Evolutionary conservation across 345 rosid genomes (phyloP).

Genomic region (Populus nigra): DNA sequence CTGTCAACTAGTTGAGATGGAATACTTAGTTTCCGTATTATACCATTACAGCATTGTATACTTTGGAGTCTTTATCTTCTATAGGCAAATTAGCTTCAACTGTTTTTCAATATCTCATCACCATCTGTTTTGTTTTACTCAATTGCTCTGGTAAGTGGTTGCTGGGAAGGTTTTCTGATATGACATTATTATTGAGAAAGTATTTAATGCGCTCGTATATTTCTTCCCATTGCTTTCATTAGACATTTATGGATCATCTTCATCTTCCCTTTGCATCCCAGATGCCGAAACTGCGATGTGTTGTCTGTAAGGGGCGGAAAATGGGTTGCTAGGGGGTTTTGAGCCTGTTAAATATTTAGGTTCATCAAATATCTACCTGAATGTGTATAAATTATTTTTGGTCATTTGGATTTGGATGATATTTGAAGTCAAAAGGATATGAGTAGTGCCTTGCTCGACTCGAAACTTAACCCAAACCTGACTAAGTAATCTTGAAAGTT

Average conservation of each 20-base stretch:
- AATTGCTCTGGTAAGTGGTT: neutral
- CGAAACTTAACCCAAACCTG: no score
- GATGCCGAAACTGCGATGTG: no score
- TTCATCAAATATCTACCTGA: no score
- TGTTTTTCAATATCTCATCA: neutral
- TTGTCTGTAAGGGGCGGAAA: neutral
- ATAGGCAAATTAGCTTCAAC: neutral
- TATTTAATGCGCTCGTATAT: neutral
- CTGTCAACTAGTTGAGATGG: neutral
- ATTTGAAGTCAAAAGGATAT: no score
- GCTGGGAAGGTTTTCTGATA: neutral
- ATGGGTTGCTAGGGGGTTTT: no score
- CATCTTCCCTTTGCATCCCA: no score
- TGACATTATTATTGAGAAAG: neutral
- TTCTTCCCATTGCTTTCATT: neutral
- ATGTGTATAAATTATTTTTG: no score
- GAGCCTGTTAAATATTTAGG: no score
- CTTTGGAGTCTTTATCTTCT: neutral
- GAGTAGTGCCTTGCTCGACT: no score
- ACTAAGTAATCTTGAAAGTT: no score
- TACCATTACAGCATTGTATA: neutral
- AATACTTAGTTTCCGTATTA: neutral
- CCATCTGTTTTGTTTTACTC: neutral
- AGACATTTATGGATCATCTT: neutral
- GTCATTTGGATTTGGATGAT: no score